Percentiles rank a stretch among this genome's conserved stretches.
phyloP scores from a whole-genome alignment of 371 early-diverging fungal species.

The Apophysomyces variabilis region DNA sequence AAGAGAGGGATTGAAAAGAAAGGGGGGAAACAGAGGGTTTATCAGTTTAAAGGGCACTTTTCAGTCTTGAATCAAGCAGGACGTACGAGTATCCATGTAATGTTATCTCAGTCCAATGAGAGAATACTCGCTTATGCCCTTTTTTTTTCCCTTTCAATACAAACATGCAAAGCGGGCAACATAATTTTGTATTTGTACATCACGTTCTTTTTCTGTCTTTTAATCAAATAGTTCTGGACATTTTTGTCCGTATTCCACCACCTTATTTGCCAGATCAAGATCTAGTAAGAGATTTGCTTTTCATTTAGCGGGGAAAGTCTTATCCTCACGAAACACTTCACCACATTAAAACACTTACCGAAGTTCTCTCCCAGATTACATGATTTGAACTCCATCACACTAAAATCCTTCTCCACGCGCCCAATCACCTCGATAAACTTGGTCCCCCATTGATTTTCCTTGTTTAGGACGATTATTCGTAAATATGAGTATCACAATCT shows the following conservation, averaged over 20 bases:
- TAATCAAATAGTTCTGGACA: slow-evolving; percentile 49
- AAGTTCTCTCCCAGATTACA: slow-evolving; percentile 49
- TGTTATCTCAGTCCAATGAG: neutral
- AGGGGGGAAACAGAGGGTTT: slow-evolving; percentile 8
- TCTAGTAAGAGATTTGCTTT: slow-evolving; percentile 24
- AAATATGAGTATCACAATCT: neutral
- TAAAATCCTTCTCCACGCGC: slow-evolving; percentile 40
- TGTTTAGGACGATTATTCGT: neutral
- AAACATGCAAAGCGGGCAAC: neutral
- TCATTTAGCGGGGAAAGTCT: neutral
- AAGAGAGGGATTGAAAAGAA: slow-evolving; percentile 1
- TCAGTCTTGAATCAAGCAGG: neutral
- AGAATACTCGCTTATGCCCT: neutral
- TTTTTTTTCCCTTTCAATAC: neutral
- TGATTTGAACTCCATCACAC: slow-evolving; percentile 47
- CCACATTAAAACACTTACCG: slow-evolving; percentile 44
- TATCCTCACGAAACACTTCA: neutral
- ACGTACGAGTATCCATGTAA: neutral
- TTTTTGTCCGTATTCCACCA: slow-evolving; percentile 45
- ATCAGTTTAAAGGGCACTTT: neutral
- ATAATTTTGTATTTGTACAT: neutral
- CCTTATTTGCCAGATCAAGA: slow-evolving; percentile 48
- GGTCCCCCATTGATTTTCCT: slow-evolving; percentile 52
- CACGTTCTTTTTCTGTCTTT: slow-evolving; percentile 11
- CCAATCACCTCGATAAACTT: slow-evolving; percentile 54